Evolutionary conservation across 2,329 filamentous ascomycete species (phyloP), one percentile per base, ranked within the genome.

Genomic region (Paecilomyces sp.): DNA sequence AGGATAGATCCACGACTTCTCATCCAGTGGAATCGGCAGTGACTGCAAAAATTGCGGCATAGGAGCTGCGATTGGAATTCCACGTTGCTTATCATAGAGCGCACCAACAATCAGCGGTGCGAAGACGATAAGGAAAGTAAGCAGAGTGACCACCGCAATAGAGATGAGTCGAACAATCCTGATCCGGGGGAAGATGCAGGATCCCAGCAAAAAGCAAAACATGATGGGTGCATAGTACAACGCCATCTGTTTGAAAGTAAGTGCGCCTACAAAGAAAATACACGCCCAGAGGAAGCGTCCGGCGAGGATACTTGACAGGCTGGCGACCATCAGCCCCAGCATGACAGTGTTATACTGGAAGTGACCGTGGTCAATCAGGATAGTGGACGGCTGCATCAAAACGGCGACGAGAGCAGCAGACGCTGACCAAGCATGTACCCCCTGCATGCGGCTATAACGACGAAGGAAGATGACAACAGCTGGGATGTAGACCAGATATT

Each of bases 211-310:
- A 70, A 92, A 99, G 33, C 91, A 89, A 73, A 97, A 97, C 60
- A 97, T 88, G 22, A 88, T 88, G 13, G 95, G 92, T 2, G 95
- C 92, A 75, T 97, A 99, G 78, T 97, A 99, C 15, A 99, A 82
- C 0, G 93, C 93, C 95, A 99, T 99, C 75, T 99, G 94, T 80
- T 99, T 99, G 82, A 97, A 99, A 5, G 91, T 91, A n/a, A 99
- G 80, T 2, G 93, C 90, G 15, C 85, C 86, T 6, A 99, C 94
- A 67, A 99, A 99, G 79, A 96, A 96, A 61, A 96, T 85, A 63
- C 91, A 92, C 28, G 90, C 86, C 92, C 93, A 97, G 62, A 95
- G 83, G 68, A 88, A 88, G 55, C 92, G 85, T 3, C 90, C 90
- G 2, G 92, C 91, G 56, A 96, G 76, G 77, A 97, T 89, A 73